Base-by-base conservation (phyloP, 306 rosid genomes). In the Biancaea sappan region DNA sequence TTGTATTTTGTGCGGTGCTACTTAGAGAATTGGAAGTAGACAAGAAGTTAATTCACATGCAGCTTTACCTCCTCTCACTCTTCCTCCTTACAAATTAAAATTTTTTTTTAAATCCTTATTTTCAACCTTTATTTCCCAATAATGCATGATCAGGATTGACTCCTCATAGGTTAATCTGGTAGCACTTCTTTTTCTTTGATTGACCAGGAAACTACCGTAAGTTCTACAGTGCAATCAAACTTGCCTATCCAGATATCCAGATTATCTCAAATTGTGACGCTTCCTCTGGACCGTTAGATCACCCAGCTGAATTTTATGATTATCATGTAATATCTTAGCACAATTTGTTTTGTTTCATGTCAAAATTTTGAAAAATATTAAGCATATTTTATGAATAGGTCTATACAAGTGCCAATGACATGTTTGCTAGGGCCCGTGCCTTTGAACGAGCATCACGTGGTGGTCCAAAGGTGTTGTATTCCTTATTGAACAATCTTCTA, bases 261-360 rank as follows among this genome's bases (percentile, higher is more conserved):
- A 88, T 92, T 2, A 94, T 94, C 63, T 86, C 97, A 28, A 94
- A 94, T 66, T 94, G 99, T 32, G 99, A 94, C 65, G 97, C 80
- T 59, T 89, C 97, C 79, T 71, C 91, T 67, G 53, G 5, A 26
- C 75, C 56, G 38, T 82, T 94, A 84, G 88, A 88, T 86, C 99
- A 94, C 81, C 97, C 97, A 10, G 96, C 96, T 69, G 96, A 94
- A 73, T 57, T 88, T 52, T 94, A 88, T 79, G 99, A 94, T 84
- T 94, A 73, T 72, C 99, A 94, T 86, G 99, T 94, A 92, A 85
- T 46, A 58, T 72, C 40, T 74, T 44, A 3, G 38, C 69, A 16
- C 67, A 18, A 31, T 71, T 35, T n/a, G 75, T 76, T 72, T 69
- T 58, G 59, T 72, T 71, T 44, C 50, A 34, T 21, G 67, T 47